Conservation (phyloP, 306 rosid genomes). For the Fragaria nilgerrensis region DNA sequence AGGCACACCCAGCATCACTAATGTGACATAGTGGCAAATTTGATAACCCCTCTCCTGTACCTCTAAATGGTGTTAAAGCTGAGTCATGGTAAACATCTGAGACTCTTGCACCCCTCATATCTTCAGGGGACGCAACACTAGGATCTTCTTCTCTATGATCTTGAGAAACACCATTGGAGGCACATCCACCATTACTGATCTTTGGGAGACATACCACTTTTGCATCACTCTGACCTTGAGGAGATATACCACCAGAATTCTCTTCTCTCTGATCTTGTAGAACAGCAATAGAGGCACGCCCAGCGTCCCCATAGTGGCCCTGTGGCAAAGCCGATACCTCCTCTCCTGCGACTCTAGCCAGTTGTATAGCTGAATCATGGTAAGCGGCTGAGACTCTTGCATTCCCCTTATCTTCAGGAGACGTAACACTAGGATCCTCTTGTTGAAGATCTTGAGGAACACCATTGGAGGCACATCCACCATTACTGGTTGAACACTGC, state of each 20-base stretch:
- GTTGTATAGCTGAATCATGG: conserved; percentile 55
- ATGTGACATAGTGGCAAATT: conserved; percentile 39
- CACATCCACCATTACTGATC: conserved; percentile 44
- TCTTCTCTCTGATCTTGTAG: conserved; percentile 42
- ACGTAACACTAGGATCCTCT: conserved; percentile 28
- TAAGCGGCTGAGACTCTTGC: conserved; percentile 28
- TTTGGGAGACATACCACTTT: neutral
- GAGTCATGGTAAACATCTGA: conserved; percentile 45
- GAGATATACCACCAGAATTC: conserved; percentile 27
- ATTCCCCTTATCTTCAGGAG: conserved; percentile 29
- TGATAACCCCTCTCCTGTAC: conserved; percentile 27
- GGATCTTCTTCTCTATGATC: conserved; percentile 35
- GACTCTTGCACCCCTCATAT: conserved; percentile 23
- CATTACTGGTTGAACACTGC: conserved; percentile 38
- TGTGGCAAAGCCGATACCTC: conserved; percentile 37
- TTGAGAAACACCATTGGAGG: conserved; percentile 36
- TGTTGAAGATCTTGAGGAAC: conserved; percentile 36
- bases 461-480: conserved; percentile 43
- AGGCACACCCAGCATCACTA: conserved; percentile 40
- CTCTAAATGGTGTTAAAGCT: conserved; percentile 52
- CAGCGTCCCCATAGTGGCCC: conserved; percentile 33
- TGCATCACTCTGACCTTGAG: conserved; percentile 24
- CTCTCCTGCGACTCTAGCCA: conserved; percentile 40
- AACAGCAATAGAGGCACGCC: conserved; percentile 36
- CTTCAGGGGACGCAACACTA: conserved; percentile 31